Conservation (phyloP, 352 stramenopile genomes). For the Globisporangium rhizosaccharum region DNA sequence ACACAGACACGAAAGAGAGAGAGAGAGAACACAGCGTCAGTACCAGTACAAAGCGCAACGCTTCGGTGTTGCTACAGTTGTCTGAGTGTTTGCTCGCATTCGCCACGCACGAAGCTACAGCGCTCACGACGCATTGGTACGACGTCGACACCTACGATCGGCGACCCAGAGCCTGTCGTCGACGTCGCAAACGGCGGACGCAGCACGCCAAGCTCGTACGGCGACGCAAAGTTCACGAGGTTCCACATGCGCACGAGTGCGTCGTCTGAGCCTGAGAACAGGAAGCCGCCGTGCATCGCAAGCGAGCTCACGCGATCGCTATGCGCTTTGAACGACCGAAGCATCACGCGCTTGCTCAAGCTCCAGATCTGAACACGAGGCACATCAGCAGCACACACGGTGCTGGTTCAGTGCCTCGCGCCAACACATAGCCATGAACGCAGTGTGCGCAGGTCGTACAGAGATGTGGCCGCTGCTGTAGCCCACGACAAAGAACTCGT, state of each 20-base stretch:
- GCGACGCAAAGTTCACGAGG: slow-evolving; percentile 27
- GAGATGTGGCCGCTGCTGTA: slow-evolving; percentile 44
- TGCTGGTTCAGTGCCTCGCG: neutral
- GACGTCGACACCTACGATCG: slow-evolving; percentile 53
- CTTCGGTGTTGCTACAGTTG: too few species aligned
- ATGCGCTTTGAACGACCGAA: slow-evolving; percentile 51
- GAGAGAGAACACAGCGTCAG: too few species aligned
- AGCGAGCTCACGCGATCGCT: slow-evolving; percentile 44
- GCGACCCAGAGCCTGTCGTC: slow-evolving; percentile 30
- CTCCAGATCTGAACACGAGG: slow-evolving; percentile 39
- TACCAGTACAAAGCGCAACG: too few species aligned
- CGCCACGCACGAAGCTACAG: slow-evolving; percentile 10
- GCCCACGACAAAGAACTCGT: slow-evolving; percentile 57
- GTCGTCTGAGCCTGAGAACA: slow-evolving; percentile 78
- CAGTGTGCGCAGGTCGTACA: slow-evolving; percentile 17
- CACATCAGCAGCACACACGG: neutral
- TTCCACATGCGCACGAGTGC: slow-evolving; percentile 65
- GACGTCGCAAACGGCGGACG: slow-evolving; percentile 24
- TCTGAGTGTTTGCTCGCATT: too few species aligned
- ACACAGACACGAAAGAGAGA: too few species aligned
- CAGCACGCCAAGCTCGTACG: slow-evolving; percentile 56
- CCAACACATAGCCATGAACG: neutral
- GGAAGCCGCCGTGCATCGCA: slow-evolving; percentile 55
- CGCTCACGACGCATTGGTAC: slow-evolving; percentile 35
- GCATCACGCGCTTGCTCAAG: slow-evolving; percentile 33